These are phyloP conservation scores for Neurospora sp. DNA, from an alignment of 495 filamentous ascomycete species.

Conservation along the genomic window DNA sequence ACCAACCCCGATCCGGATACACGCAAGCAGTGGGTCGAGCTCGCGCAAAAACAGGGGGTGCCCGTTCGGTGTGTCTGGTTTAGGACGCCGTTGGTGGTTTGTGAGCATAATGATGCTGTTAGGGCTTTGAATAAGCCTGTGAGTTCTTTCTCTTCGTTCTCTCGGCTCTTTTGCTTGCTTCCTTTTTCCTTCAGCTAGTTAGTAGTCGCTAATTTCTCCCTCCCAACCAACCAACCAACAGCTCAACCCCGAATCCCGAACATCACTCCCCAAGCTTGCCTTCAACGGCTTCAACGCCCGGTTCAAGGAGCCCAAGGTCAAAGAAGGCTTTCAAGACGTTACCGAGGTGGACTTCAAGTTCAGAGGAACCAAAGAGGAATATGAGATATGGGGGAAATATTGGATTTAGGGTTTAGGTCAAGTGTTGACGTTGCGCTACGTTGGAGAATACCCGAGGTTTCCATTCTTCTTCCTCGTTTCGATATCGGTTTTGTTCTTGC, in stretches of 20 bases:
- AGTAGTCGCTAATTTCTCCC: not conserved
- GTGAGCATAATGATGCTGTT: constrained; percentile 83
- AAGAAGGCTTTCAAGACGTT: constrained; percentile 82
- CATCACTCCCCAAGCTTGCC: constrained; percentile 64
- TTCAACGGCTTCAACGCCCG: constrained; percentile 62
- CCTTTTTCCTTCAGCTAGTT: not conserved
- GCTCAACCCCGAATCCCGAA: constrained; percentile 75
- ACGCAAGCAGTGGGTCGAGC: constrained; percentile 59
- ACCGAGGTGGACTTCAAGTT: constrained; percentile 53
- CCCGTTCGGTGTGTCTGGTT: constrained; percentile 85
- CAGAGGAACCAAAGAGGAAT: constrained; percentile 38
- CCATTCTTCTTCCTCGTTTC: not conserved
- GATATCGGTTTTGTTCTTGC: not conserved
- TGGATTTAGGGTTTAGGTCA: constrained; percentile 45
- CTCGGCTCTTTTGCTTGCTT: not conserved
- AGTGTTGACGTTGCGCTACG: not conserved
- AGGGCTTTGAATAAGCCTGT: constrained; percentile 56
- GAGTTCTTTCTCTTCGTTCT: constrained; percentile 10
- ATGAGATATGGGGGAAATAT: constrained; percentile 58
- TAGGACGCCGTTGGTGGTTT: constrained; percentile 58
- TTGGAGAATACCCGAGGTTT: not conserved
- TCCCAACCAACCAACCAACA: constrained; percentile 8
- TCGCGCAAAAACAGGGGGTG: constrained; percentile 58
- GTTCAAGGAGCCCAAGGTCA: constrained; percentile 57
- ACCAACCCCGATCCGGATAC: constrained; percentile 78